These are phyloP conservation scores for Quercus gilva DNA, from an alignment of 306 rosid species.

Conservation along the genomic window DNA sequence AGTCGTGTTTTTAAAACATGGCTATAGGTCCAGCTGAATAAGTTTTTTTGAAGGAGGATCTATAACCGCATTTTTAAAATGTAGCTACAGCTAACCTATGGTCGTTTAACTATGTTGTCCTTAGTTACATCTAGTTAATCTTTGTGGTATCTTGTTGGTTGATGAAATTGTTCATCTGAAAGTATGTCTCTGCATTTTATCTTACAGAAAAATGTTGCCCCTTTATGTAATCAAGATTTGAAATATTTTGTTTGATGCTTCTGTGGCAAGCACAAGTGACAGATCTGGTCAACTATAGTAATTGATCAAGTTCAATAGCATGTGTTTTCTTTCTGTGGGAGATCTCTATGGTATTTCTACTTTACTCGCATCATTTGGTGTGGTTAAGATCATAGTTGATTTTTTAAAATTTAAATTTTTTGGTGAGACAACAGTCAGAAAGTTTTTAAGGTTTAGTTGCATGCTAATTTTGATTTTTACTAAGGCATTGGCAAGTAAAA, in stretches of 20 bases:
- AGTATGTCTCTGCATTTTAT: neutral
- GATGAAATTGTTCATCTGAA: constrained; percentile 13
- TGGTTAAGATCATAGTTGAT: neutral
- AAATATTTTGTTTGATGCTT: neutral
- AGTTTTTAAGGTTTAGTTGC: constrained; percentile 1
- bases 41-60: too few relatives aligned
- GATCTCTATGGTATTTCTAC: neutral
- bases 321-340: neutral
- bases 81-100: too few relatives aligned
- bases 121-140: neutral
- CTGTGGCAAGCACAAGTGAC: constrained; percentile 6
- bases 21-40: too few relatives aligned
- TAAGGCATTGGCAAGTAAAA: neutral
- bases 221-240: neutral
- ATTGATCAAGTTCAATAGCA: neutral
- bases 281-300: neutral
- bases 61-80: too few relatives aligned
- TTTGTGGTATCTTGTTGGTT: constrained; percentile 3
- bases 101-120: too few relatives aligned
- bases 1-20: too few relatives aligned
- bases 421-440: neutral
- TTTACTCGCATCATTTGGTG: neutral
- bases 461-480: neutral
- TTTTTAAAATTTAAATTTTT: neutral
- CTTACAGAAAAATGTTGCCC: neutral